phyloP scores from a whole-genome alignment of 1,284 basidiomycete genomes.

The Lignosus rhinocerotis region DNA sequence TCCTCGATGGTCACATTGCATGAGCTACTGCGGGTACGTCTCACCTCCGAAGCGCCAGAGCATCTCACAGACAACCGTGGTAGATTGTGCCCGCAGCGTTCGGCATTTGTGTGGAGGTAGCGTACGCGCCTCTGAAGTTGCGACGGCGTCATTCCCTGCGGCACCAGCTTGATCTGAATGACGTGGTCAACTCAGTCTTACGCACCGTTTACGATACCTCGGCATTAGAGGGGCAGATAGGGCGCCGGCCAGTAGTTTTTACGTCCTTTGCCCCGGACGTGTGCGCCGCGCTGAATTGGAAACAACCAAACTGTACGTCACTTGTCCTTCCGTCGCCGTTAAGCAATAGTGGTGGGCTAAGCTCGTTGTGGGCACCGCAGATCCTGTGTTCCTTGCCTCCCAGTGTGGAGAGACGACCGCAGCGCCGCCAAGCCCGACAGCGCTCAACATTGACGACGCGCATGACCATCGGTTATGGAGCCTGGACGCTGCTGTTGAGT shows the following conservation, averaged over 20 bases:
- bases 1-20: slow-evolving; percentile 70
- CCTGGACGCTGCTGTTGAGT: slow-evolving; percentile 90
- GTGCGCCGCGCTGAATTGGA: slow-evolving; percentile 94
- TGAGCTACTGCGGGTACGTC: slow-evolving; percentile 67
- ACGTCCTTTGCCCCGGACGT: slow-evolving; percentile 87
- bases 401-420: slow-evolving; percentile 72
- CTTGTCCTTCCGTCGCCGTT: slow-evolving; percentile 13
- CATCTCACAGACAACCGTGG: slow-evolving; percentile 3
- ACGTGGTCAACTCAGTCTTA: slow-evolving; percentile 81
- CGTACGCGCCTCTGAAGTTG: slow-evolving; percentile 57
- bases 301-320: slow-evolving; percentile 92
- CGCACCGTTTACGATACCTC: slow-evolving; percentile 77
- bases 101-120: slow-evolving; percentile 81
- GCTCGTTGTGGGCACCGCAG: slow-evolving; percentile 40
- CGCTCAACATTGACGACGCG: slow-evolving; percentile 46
- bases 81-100: slow-evolving; percentile 73
- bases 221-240: slow-evolving; percentile 47
- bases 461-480: slow-evolving; percentile 64
- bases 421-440: slow-evolving; percentile 41
- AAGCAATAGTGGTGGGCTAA: slow-evolving; percentile 6
- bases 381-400: slow-evolving; percentile 94
- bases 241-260: slow-evolving; percentile 79
- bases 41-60: neutral
- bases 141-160: slow-evolving; percentile 46
- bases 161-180: slow-evolving; percentile 70